Base-by-base conservation (phyloP, 345 rosid species). In the Eucalyptus guilfoylei region DNA sequence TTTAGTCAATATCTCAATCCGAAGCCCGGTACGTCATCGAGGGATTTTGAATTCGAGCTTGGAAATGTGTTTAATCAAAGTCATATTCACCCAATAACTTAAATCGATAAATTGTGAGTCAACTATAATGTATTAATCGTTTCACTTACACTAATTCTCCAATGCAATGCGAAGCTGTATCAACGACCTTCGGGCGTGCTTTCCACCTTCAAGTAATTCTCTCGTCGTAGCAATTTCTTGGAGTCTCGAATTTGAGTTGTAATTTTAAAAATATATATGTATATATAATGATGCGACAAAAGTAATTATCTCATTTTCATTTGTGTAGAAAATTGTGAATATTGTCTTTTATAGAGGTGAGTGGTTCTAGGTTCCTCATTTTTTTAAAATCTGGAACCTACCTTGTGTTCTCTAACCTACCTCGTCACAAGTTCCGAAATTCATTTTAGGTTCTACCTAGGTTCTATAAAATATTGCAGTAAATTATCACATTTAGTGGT, bases 161-260 rank as follows among this genome's bases (percentile, higher is more conserved):
- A 4, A 55, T 2, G 62, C 3, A 4, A 15, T 67, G 23, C 0
- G 2, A 16, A 37, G 40, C 2, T n/a, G 5, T 67, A 67, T 67
- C 12, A 0, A 15, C 12, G 0, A 16, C 40, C 11, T 17, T 67
- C 0, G 6, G 1, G 3, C 2, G 0, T n/a, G 23, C 80, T 67
- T 67, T 67, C 5, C 42, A 67, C 40, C 6, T 67, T 67, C 40
- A 14, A 14, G 21, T 13, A 64, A 30, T n/a, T 64, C 7, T 64
- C 37, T 14, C 3, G 9, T n/a, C 2, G 1, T 30, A 64, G 76
- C 16, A 32, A 30, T n/a, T 64, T n/a, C 9, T 64, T 64, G 16
- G 37, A 64, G 34, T n/a, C 37, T 64, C 3, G 3, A 15, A 64
- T 62, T 8, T 64, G 2, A 64, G 76, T 64, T 15, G 34, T n/a